Conservation (phyloP, 768 basidiomycete species). For the Tricholomella constricta region DNA sequence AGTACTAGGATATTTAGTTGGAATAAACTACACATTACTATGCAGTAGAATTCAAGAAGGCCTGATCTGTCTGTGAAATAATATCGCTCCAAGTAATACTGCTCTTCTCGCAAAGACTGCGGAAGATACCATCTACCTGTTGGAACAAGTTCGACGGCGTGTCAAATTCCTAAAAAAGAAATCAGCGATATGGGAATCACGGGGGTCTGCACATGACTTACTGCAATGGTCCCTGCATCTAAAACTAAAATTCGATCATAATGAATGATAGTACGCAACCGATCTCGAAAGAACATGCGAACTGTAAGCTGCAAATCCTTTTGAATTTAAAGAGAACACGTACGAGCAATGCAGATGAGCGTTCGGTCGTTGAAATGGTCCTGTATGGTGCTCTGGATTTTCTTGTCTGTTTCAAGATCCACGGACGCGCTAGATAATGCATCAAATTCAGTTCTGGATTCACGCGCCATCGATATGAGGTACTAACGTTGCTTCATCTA, state of each 20-base stretch:
- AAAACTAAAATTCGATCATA: slow-evolving; percentile 76
- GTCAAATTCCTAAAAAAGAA: slow-evolving; percentile 50
- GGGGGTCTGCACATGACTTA: slow-evolving; percentile 22
- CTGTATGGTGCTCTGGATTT: slow-evolving; percentile 81
- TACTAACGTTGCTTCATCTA: slow-evolving; percentile 73
- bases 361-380: slow-evolving; percentile 73
- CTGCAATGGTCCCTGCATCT: slow-evolving; percentile 59
- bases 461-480: background rate
- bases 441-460: background rate
- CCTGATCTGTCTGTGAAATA: background rate
- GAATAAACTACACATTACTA: too few species aligned
- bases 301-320: too few species aligned
- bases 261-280: slow-evolving; percentile 74
- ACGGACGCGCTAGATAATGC: slow-evolving; percentile 53
- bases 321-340: slow-evolving; percentile 33
- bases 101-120: slow-evolving; percentile 60
- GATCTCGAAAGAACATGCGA: slow-evolving; percentile 45
- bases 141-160: slow-evolving; percentile 54
- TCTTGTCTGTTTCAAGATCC: slow-evolving; percentile 77
- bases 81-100: slow-evolving; percentile 53
- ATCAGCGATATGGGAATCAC: background rate
- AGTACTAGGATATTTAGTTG: too few species aligned
- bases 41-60: too few species aligned
- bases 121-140: slow-evolving; percentile 53
- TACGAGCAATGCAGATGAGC: slow-evolving; percentile 76